Evolutionary conservation across 352 stramenopile genomes (phyloP), one percentile per base, ranked within the genome.

Genomic region (Phytopythium delawarense): DNA sequence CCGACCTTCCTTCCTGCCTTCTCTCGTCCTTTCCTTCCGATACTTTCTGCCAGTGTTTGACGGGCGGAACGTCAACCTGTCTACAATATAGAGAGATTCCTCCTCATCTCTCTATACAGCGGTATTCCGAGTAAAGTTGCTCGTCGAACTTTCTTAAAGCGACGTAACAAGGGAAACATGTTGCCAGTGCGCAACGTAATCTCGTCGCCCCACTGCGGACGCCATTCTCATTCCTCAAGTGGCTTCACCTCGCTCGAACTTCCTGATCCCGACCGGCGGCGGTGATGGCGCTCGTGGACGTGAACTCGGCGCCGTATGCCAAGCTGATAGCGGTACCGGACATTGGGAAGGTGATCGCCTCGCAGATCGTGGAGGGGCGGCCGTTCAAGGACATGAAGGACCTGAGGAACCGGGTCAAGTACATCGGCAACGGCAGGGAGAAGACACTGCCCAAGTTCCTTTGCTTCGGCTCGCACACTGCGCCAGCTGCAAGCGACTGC

Each of bases 271-370:
- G 35, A 40, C 35, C 35, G 35, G 8, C 46, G 13, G 21, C 48
- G 25, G 12, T 4, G 2, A 35, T 37, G 48, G 12, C 53, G 53
- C 53, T 34, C 30, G 25, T 76, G 25, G 64, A 84, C 63, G 39
- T 80, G 16, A 81, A 85, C 65, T 66, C 30, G 0, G 70, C 75
- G 53, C 71, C 72, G 15, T 21, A 55, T 18, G 39, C 32, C 1
- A 65, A 85, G 37, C 66, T 92, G 13, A 57, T 72, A 40, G 35
- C 50, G 11, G 65, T 90, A 5, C 74, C 77, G 0, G 77, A 78
- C 50, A 61, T 92, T 8, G 81, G 80, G 2, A 51, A 59, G 12
- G 73, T 71, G 0, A 79, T 73, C 20, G 74, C 69, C 7, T 23
- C 70, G 35, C 66, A 71, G 18, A 84, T 92, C 54, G 13, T 87